Conservation (phyloP, 352 stramenopile species). For the Phytophthora tentaculata region DNA sequence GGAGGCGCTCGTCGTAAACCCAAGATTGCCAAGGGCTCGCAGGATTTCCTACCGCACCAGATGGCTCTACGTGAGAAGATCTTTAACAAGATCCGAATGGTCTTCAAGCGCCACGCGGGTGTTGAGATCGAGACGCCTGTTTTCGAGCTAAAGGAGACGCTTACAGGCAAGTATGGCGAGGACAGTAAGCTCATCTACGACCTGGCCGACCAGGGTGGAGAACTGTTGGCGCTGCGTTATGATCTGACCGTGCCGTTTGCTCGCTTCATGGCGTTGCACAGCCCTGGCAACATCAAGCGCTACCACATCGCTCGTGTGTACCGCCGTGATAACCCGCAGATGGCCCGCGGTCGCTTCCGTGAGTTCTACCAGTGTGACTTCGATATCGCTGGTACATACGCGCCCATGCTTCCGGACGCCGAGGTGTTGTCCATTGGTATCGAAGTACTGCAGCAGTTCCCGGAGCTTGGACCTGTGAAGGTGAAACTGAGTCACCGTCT, state of each 20-base stretch:
- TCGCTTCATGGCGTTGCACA: conserved; percentile 97
- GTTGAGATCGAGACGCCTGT: conserved; percentile 99
- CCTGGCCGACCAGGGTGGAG: conserved; percentile 97
- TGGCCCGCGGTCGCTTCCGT: conserved; percentile 95
- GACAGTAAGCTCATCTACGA: conserved; percentile 99
- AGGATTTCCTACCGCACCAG: conserved; percentile 96
- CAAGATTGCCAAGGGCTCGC: conserved; percentile 92
- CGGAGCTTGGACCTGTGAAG: conserved; percentile 90
- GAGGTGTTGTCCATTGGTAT: conserved; percentile 96
- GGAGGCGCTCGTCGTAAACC: conserved; percentile 81
- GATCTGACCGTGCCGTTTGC: conserved; percentile 99
- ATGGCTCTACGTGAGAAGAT: conserved; percentile 97
- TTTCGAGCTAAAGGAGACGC: conserved; percentile 98
- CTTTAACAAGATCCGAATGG: conserved; percentile 97
- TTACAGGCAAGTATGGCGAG: conserved; percentile 99
- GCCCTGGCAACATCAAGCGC: conserved; percentile 98
- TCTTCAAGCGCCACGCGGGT: conserved; percentile 98
- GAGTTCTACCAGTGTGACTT: conserved; percentile 99
- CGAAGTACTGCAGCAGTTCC: conserved; percentile 91
- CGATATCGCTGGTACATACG: conserved; percentile 96
- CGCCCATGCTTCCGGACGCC: conserved; percentile 96
- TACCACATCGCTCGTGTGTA: conserved; percentile 99
- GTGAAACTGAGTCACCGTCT: conserved; percentile 98
- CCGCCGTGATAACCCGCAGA: conserved; percentile 94
- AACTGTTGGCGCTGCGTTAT: conserved; percentile 95